These are phyloP conservation scores for Rugosomyces carneus DNA, from an alignment of 1,284 basidiomycete genomes.

Conservation along the genomic window DNA sequence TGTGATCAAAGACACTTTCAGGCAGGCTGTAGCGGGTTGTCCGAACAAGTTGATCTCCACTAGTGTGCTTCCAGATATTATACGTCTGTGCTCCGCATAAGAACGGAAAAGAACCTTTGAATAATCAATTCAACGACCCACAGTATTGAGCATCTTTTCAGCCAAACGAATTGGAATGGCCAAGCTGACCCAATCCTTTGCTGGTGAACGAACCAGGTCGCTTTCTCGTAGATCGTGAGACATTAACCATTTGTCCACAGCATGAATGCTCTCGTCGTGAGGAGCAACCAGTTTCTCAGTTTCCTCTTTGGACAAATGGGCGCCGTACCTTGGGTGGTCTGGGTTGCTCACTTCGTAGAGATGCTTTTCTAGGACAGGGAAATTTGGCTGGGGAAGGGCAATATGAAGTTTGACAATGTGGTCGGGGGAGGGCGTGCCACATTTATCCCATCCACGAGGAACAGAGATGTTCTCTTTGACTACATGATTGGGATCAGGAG, in stretches of 20 bases:
- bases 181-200: slow-evolving; percentile 64
- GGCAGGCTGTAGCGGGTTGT: slow-evolving; percentile 70
- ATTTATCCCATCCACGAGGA: slow-evolving; percentile 48
- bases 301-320: slow-evolving; percentile 59
- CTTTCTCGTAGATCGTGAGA: slow-evolving; percentile 46
- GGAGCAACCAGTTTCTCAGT: slow-evolving; percentile 58
- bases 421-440: slow-evolving; percentile 37
- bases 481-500: slow-evolving; percentile 18
- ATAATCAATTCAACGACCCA: slow-evolving; percentile 25
- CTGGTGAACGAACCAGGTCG: slow-evolving; percentile 47
- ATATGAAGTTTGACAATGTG: slow-evolving; percentile 54
- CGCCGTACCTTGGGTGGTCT: slow-evolving; percentile 55
- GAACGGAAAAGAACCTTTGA: neutral
- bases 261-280: slow-evolving; percentile 41
- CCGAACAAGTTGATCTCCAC: slow-evolving; percentile 53
- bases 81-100: slow-evolving; percentile 56
- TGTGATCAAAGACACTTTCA: slow-evolving; percentile 48
- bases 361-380: slow-evolving; percentile 51
- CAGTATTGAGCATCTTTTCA: slow-evolving; percentile 65
- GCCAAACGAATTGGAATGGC: slow-evolving; percentile 53
- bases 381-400: slow-evolving; percentile 61
- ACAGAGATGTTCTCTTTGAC: slow-evolving; percentile 34
- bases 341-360: slow-evolving; percentile 67
- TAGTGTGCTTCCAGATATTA: slow-evolving; percentile 52
- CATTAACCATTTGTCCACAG: slow-evolving; percentile 60